Base-by-base conservation (phyloP, 2,329 filamentous ascomycete genomes). In the Aspergillus japonicus region DNA sequence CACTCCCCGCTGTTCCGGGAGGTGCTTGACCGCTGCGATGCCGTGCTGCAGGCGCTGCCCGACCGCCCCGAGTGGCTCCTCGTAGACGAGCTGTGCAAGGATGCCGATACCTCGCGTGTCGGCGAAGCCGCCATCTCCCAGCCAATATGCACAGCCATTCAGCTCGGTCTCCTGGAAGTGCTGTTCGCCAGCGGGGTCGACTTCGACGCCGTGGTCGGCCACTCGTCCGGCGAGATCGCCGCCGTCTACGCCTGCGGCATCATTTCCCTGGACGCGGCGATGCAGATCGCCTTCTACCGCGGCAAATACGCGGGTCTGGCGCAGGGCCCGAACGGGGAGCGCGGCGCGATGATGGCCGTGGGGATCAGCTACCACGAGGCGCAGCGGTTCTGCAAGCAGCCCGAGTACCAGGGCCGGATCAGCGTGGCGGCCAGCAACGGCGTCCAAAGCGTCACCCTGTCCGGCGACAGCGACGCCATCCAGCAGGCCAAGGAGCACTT, bases 321-420 rank as follows among this genome's bases (percentile, higher is more conserved):
- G n/a, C n/a, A 50, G 3, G 35, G 39, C 16, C 21, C 50, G 6
- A 54, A 29, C 42, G 63, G 59, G 4, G n/a, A 63, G 47, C 59
- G 56, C 19, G 78, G 80, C 3, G 73, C 69, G 1, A 84, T 84
- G 82, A 62, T 82, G 11, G 81, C 81, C 0, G 78, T 77, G 1
- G 78, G 77, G 1, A 55, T 49, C 14, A 29, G 47, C 5, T 0
- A 26, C 1, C 50, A 57, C 3, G 57, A 62, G 1, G 60, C 52
- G 5, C 23, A 33, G 10, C 29, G 44, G 26, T 11, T 62, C 3
- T 56, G 56, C 29, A 21, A 39, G 19, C 26, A n/a, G 4, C 4
- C 7, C 8, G 21, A 48, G 3, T 51, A 49, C 35, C 12, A 39
- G 2, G 55, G 55, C 0, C 51, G 56, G 0, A 23, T 63, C 3